These are phyloP conservation scores for Fusarium torulosum DNA, from an alignment of 2,329 filamentous ascomycete species.

Conservation along the genomic window DNA sequence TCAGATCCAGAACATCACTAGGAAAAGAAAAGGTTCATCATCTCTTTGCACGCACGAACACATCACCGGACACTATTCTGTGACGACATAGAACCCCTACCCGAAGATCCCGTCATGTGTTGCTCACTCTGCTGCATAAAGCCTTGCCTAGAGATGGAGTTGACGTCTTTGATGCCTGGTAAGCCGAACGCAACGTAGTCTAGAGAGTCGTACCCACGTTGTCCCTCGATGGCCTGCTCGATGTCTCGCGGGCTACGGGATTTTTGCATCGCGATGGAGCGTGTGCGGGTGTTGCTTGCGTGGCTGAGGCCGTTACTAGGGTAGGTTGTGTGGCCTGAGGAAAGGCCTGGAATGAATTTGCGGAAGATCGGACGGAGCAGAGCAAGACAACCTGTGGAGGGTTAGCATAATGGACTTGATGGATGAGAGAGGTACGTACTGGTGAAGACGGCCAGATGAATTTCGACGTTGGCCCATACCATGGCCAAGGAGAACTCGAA, in stretches of 20 bases:
- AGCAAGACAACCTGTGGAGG: conserved; percentile 15
- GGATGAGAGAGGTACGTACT: conserved; percentile 1
- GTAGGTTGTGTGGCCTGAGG: conserved; percentile 25
- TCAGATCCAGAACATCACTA: conserved; percentile 2
- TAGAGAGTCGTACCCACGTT: conserved; percentile 23
- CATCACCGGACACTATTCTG: conserved; percentile 30
- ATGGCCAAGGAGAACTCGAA: conserved; percentile 34
- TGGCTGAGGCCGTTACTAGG: conserved; percentile 28
- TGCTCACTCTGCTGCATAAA: conserved; percentile 23
- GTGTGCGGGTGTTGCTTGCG: conserved; percentile 8
- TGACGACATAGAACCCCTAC: conserved; percentile 26
- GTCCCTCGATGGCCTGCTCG: conserved; percentile 17
- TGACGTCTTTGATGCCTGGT: conserved; percentile 34
- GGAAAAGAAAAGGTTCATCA: not conserved
- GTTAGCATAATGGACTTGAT: not conserved
- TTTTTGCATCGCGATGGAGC: conserved; percentile 6
- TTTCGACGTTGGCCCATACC: conserved; percentile 36
- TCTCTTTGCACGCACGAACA: not conserved
- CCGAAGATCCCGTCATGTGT: conserved; percentile 21
- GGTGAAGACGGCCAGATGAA: conserved; percentile 31
- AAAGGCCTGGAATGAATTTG: conserved; percentile 34
- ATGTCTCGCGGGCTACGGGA: conserved; percentile 11
- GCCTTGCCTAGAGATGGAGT: conserved; percentile 16
- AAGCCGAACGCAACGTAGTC: conserved; percentile 39
- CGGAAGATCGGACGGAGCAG: conserved; percentile 37